These are phyloP conservation scores for Paspalum notatum DNA, from an alignment of 176 grass and related monocot genomes.

Conservation along the genomic window DNA sequence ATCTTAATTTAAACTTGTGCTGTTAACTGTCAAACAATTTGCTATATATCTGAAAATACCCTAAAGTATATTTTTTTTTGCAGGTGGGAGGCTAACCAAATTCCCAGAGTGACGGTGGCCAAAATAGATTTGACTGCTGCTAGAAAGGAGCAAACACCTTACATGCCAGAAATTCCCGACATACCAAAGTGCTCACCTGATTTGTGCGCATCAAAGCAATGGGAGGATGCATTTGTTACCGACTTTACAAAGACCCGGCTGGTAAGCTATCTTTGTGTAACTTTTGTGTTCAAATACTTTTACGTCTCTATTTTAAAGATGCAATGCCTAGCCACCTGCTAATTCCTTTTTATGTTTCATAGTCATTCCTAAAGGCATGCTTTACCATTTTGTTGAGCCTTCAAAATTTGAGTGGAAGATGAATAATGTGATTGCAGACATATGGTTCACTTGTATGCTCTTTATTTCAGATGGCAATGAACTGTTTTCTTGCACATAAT, in stretches of 20 bases:
- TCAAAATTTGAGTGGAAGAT: neutral
- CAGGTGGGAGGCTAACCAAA: slow-evolving; percentile 91
- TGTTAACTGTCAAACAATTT: too few species aligned
- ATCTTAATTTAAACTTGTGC: too few species aligned
- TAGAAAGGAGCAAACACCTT: slow-evolving; percentile 69
- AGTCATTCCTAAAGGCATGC: neutral
- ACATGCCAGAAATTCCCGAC: slow-evolving; percentile 85
- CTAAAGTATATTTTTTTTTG: neutral
- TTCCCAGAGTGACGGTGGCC: slow-evolving; percentile 84
- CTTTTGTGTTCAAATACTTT: neutral
- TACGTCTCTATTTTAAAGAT: neutral
- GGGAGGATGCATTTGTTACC: slow-evolving; percentile 66
- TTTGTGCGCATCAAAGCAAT: slow-evolving; percentile 67
- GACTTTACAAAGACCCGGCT: slow-evolving; percentile 59
- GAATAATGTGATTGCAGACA: neutral
- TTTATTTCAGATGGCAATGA: neutral
- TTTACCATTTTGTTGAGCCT: neutral
- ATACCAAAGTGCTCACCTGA: slow-evolving; percentile 62
- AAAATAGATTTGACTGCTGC: slow-evolving; percentile 57
- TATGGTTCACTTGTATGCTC: neutral
- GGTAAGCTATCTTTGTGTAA: slow-evolving; percentile 42
- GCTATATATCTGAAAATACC: too few species aligned
- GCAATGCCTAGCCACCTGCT: neutral
- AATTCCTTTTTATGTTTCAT: slow-evolving; percentile 6
- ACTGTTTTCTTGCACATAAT: neutral